Base-by-base conservation (phyloP, 31 red algal genomes). In the Porphyra umbilicalis region DNA sequence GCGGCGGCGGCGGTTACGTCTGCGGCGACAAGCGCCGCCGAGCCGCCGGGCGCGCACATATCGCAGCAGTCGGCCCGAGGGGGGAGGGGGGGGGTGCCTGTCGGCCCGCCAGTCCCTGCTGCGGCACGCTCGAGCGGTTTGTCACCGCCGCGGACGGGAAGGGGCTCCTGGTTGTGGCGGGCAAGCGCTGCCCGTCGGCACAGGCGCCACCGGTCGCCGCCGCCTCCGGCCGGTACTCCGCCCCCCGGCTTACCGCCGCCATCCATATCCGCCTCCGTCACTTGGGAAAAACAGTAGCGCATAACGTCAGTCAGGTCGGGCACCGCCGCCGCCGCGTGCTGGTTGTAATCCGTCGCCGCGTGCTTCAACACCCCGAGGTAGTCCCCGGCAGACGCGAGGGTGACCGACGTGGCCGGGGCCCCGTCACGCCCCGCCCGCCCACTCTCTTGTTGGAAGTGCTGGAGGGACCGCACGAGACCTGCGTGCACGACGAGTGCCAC, bases 391-490 rank as follows among this genome's bases (percentile, higher is more conserved):
- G 75, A 82, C 33, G 87, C 93, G 75, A 88, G 90, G 15, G 93
- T 33, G 36, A 97, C 77, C 30, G 85, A 93, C 10, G 85, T 86
- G 16, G 79, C 79, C 36, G 76, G 83, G 34, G 38, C 78, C 8
- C 90, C 91, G 87, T 97, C 95, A 34, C 95, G 85, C 35, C 95
- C 95, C 0, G 87, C 95, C 33, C 95, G 88, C 14, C 95, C 95
- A 68, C 85, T 91, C 77, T 97, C 95, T 57, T 97, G 95, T 83
- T 94, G 93, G 77, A 91, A 97, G 82, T 82, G 83, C 80, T 97
- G 91, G 18, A 97, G 35, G 77, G 75, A 94, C 76, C 87, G 87
- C 13, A 91, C 91, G 33, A 97, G 74, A 34, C 85, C 85, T 35
- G 84, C 89, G 83, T 97, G 90, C 34, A 94, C 82, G 39, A 97